Evolutionary conservation across 1,139 yeast species (phyloP).

Genomic region (Scheffersomyces illinoinensis): DNA sequence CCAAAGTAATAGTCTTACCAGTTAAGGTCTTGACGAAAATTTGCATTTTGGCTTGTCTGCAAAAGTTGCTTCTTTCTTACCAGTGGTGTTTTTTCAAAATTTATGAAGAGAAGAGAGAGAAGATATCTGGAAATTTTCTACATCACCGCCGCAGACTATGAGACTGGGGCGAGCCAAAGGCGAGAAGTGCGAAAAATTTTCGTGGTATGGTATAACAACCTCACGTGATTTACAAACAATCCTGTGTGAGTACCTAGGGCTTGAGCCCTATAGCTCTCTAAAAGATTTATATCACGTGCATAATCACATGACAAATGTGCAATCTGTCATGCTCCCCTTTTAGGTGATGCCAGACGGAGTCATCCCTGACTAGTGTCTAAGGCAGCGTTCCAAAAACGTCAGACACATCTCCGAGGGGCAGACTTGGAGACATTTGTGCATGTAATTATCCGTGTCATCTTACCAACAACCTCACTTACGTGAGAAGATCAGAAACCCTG

Average conservation of each 20-base stretch:
- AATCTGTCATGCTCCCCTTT: not conserved
- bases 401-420: not conserved
- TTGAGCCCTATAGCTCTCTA: not conserved
- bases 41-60: conserved; percentile 78
- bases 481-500: not conserved
- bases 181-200: not conserved
- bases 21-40: conserved; percentile 98
- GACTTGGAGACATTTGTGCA: not conserved
- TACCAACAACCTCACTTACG: not conserved
- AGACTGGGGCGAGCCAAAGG: not conserved
- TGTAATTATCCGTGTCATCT: not conserved
- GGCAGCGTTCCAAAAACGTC: not conserved
- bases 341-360: not conserved
- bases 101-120: conserved; percentile 4
- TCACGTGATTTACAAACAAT: not conserved
- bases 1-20: conserved; percentile 99
- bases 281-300: not conserved
- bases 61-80: conserved; percentile 54
- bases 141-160: conserved; percentile 3
- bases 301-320: not conserved
- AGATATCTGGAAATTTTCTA: conserved; percentile 4
- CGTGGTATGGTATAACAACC: not conserved
- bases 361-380: not conserved
- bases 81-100: conserved; percentile 17
- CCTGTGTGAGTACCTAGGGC: not conserved